These are phyloP conservation scores for Heracleum sosnowskyi DNA, from an alignment of 129 eudicot species.

Conservation along the genomic window DNA sequence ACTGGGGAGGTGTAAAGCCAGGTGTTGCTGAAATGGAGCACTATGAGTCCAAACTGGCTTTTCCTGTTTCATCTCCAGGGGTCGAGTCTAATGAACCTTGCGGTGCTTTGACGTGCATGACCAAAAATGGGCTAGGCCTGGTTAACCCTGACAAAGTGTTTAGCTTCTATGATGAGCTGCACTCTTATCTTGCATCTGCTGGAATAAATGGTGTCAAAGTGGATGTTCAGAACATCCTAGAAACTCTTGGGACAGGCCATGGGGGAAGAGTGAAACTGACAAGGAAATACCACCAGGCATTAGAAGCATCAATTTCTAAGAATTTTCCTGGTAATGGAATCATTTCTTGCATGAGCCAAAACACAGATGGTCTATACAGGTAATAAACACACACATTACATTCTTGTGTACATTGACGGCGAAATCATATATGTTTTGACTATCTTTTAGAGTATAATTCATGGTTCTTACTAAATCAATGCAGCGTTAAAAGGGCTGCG, in stretches of 20 bases:
- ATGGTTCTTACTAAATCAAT: conserved; percentile 12
- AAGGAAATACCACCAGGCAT: conserved; percentile 75
- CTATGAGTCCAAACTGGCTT: conserved; percentile 60
- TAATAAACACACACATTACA: conserved; percentile 9
- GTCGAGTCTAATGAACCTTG: conserved; percentile 50
- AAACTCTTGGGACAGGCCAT: conserved; percentile 87
- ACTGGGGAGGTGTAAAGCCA: conserved; percentile 93
- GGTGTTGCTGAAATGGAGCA: conserved; percentile 59
- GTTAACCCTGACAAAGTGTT: conserved; percentile 81
- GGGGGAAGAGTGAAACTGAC: conserved; percentile 89
- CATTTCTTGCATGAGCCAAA: conserved; percentile 95
- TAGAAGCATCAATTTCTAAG: conserved; percentile 71
- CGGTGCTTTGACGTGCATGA: conserved; percentile 46
- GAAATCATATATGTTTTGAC: neutral
- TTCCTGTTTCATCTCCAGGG: conserved; percentile 70
- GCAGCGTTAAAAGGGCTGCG: conserved; percentile 59
- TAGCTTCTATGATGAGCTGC: conserved; percentile 68
- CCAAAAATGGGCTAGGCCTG: conserved; percentile 64
- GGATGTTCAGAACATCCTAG: conserved; percentile 80
- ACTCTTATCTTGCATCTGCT: conserved; percentile 73
- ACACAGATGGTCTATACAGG: conserved; percentile 90
- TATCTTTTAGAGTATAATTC: conserved; percentile 5
- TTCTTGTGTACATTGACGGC: neutral
- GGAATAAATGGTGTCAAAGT: conserved; percentile 94
- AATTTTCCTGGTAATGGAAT: conserved; percentile 84